Evolutionary conservation across 1,139 yeast genomes (phyloP).

Genomic region (Geotrichum phurueaensis): DNA sequence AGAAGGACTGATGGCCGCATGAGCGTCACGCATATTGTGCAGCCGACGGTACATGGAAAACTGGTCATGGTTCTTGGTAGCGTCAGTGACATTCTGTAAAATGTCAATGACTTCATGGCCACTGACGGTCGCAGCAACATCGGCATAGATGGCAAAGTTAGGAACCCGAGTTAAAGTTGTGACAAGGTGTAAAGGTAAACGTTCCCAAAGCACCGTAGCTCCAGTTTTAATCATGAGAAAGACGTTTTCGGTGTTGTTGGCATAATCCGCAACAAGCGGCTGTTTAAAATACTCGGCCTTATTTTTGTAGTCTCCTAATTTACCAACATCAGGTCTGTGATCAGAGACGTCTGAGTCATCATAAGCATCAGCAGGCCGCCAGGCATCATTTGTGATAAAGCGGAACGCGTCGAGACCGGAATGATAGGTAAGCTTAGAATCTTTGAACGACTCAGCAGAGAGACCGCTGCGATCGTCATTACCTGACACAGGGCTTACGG

Average conservation of each 20-base stretch:
- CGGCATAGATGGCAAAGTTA: conserved; percentile 36
- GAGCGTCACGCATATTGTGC: conserved; percentile 25
- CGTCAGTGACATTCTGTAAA: conserved; percentile 30
- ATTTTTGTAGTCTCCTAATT: conserved; percentile 6
- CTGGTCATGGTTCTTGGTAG: conserved; percentile 22
- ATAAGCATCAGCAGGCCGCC: conserved; percentile 16
- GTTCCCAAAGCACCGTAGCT: conserved; percentile 34
- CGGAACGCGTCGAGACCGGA: conserved; percentile 12
- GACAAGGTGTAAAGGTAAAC: conserved; percentile 35
- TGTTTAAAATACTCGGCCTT: conserved; percentile 23
- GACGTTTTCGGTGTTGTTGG: conserved; percentile 24
- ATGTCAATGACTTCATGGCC: conserved; percentile 35
- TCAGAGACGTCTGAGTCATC: neutral
- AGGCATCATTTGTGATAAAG: conserved; percentile 14
- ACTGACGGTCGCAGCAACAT: conserved; percentile 31
- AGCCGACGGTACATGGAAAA: conserved; percentile 31
- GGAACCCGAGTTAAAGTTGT: conserved; percentile 36
- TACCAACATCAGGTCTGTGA: conserved; percentile 10
- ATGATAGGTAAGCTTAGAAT: neutral
- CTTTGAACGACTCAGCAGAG: conserved; percentile 3
- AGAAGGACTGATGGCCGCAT: conserved; percentile 19
- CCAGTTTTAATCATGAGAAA: conserved; percentile 38
- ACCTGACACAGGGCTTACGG: neutral
- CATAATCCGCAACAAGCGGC: conserved; percentile 27
- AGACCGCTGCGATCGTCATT: neutral